A percentile compares a stretch with the other conserved stretches of the same genome.
phyloP scores from a whole-genome alignment of 2,329 filamentous ascomycete species.

The Ascochyta clinopodiicola region DNA sequence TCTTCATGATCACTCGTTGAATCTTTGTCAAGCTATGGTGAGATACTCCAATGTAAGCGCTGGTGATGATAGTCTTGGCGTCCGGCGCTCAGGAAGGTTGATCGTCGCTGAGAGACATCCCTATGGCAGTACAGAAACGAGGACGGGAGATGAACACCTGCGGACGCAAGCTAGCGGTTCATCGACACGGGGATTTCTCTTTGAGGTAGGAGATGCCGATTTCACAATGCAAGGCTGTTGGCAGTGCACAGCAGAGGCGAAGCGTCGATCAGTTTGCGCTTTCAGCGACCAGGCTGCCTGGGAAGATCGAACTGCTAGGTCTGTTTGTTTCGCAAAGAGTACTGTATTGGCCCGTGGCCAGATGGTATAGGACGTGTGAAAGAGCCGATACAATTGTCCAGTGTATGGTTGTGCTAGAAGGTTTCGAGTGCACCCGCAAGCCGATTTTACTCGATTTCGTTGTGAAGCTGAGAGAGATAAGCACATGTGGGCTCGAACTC shows the following conservation, averaged over 20 bases:
- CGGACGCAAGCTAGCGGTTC: neutral
- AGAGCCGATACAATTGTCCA: no score
- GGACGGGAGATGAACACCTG: neutral
- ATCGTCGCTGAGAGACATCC: neutral
- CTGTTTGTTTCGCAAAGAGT: no score
- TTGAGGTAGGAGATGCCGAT: neutral
- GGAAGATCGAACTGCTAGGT: no score
- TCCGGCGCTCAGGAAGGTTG: constrained; percentile 5
- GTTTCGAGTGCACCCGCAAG: no score
- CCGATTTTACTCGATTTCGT: no score
- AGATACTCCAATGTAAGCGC: neutral
- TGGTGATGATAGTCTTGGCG: constrained; percentile 3
- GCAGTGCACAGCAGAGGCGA: neutral
- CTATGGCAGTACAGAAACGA: neutral
- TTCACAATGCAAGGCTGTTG: neutral
- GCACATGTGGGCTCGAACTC: no score
- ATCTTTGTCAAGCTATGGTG: neutral
- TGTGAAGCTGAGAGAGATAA: no score
- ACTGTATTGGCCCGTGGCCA: no score
- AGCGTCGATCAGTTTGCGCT: neutral
- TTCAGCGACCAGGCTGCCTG: no score
- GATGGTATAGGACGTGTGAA: no score
- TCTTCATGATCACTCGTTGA: neutral
- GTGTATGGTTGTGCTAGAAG: no score
- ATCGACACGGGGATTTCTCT: neutral